Percentiles rank a stretch among this genome's conserved stretches.
Conservation (phyloP, 2,329 filamentous ascomycete species). For the Trichoderma arundinaceum region DNA sequence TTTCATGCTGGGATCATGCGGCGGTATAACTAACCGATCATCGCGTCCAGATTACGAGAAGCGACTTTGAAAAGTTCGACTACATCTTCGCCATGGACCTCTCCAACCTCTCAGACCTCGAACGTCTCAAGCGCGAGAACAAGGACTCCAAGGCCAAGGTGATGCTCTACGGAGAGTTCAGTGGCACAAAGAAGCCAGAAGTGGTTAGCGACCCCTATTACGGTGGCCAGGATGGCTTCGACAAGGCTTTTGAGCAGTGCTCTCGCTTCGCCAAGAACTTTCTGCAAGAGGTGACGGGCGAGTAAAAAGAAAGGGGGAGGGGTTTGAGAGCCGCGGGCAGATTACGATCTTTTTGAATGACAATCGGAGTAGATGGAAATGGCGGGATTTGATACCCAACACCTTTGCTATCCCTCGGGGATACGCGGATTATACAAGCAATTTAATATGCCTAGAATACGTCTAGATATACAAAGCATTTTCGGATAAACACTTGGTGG, state of each 20-base stretch:
- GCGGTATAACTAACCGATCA: slow-evolving; percentile 9
- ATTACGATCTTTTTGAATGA: slow-evolving; percentile 20
- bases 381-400: slow-evolving; percentile 29
- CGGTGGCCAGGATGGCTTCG: slow-evolving; percentile 80
- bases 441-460: slow-evolving; percentile 22
- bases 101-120: slow-evolving; percentile 75
- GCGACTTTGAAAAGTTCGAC: slow-evolving; percentile 85
- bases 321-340: neutral
- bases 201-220: slow-evolving; percentile 91
- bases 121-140: slow-evolving; percentile 63
- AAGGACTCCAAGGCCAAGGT: slow-evolving; percentile 67
- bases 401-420: neutral
- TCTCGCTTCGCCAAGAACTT: slow-evolving; percentile 78
- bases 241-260: slow-evolving; percentile 85
- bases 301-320: neutral
- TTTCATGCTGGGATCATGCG: too few species aligned
- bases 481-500: neutral
- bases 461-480: slow-evolving; percentile 10
- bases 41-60: slow-evolving; percentile 53
- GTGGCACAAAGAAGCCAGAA: slow-evolving; percentile 68
- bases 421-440: slow-evolving; percentile 11
- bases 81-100: slow-evolving; percentile 96
- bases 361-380: slow-evolving; percentile 18
- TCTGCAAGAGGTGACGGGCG: slow-evolving; percentile 59
- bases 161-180: slow-evolving; percentile 83